Evolutionary conservation across 1,284 basidiomycete species (phyloP).

Genomic region (Phylloboletellus chloephorus): DNA sequence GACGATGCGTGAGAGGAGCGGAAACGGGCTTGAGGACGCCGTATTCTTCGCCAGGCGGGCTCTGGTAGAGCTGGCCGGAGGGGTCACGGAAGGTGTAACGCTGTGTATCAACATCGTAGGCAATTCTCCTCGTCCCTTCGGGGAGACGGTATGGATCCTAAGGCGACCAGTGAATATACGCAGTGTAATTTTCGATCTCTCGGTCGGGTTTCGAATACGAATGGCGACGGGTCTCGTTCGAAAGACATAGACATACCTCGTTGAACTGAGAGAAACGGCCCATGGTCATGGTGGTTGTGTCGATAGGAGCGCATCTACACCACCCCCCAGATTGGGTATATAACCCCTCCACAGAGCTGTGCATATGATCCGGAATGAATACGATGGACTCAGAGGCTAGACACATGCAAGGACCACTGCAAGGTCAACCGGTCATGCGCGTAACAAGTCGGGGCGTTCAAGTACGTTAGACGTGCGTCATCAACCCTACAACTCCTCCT

Average conservation of each 20-base stretch:
- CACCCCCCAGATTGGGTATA: too few species aligned
- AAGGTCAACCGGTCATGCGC: too few species aligned
- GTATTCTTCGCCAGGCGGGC: constrained; percentile 41
- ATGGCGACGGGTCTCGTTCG: neutral
- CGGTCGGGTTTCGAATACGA: constrained; percentile 2
- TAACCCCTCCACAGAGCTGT: too few species aligned
- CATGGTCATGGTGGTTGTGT: constrained; percentile 17
- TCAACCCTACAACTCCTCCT: too few species aligned
- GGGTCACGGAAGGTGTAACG: constrained; percentile 47
- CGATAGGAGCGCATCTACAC: too few species aligned
- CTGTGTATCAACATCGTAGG: constrained; percentile 49
- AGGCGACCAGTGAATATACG: constrained; percentile 3
- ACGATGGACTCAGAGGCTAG: too few species aligned
- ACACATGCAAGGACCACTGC: too few species aligned
- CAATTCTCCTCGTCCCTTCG: constrained; percentile 45
- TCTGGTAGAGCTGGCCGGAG: constrained; percentile 40
- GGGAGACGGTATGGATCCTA: constrained; percentile 49
- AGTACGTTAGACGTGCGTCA: too few species aligned
- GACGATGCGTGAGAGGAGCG: constrained; percentile 19
- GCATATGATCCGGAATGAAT: too few species aligned
- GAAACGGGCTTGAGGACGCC: constrained; percentile 39
- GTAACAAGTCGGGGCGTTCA: too few species aligned
- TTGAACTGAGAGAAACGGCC: constrained; percentile 35
- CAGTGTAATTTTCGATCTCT: neutral
- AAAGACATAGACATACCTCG: constrained; percentile 35